Conservation (phyloP, 768 basidiomycete species). For the Crucibulum laeve region DNA sequence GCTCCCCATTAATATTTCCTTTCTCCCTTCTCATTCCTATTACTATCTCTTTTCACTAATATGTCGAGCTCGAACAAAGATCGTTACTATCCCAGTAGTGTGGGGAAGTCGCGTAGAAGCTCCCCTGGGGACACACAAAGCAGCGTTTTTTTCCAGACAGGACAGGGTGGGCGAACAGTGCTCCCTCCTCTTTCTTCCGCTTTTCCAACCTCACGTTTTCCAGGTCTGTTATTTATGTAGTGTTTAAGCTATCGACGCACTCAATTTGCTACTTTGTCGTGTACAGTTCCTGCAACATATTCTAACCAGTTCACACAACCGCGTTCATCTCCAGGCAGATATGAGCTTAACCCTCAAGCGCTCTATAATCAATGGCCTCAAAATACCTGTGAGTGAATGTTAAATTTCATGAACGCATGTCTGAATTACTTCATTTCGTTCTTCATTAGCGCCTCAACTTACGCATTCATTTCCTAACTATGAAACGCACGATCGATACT, state of each 20-base stretch:
- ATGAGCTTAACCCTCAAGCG: slow-evolving; percentile 49
- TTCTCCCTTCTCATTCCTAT: slow-evolving; percentile 47
- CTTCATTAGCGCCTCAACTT: slow-evolving; percentile 39
- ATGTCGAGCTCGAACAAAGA: slow-evolving; percentile 71
- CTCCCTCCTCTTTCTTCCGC: slow-evolving; percentile 82
- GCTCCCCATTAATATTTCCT: slow-evolving; percentile 50
- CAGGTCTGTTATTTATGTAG: slow-evolving; percentile 73
- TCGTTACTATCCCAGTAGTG: slow-evolving; percentile 61
- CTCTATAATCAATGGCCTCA: slow-evolving; percentile 43
- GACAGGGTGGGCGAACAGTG: slow-evolving; percentile 88
- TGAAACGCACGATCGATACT: slow-evolving; percentile 57
- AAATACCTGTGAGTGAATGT: slow-evolving; percentile 28
- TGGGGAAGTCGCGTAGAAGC: slow-evolving; percentile 65
- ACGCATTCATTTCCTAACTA: slow-evolving; percentile 44
- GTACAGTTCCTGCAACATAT: slow-evolving; percentile 57
- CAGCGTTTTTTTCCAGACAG: slow-evolving; percentile 66
- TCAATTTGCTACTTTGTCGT: slow-evolving; percentile 52
- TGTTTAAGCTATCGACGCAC: slow-evolving; percentile 45
- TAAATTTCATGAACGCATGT: slow-evolving; percentile 14
- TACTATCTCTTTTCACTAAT: slow-evolving; percentile 57
- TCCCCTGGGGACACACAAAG: slow-evolving; percentile 63
- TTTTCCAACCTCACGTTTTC: slow-evolving; percentile 86
- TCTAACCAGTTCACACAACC: slow-evolving; percentile 59
- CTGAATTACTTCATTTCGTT: slow-evolving; percentile 31
- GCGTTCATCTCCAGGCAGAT: slow-evolving; percentile 57